Conservation (phyloP, 306 rosid genomes). For the Vigna angularis region DNA sequence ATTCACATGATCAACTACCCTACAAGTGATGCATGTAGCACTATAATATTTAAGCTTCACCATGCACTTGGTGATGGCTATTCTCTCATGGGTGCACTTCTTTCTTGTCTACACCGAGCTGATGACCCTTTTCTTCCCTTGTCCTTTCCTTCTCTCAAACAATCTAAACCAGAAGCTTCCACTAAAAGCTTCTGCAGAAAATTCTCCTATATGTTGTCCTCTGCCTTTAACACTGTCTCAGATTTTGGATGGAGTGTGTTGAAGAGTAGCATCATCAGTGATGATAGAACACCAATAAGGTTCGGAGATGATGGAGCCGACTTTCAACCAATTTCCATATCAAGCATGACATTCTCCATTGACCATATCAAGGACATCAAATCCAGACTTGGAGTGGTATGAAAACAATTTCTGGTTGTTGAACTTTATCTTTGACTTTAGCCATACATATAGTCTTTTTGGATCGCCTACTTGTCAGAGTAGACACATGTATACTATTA, state of each 20-base stretch:
- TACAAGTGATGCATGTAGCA: constrained; percentile 49
- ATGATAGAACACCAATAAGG: constrained; percentile 63
- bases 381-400: constrained; percentile 66
- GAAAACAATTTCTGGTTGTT: not conserved
- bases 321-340: constrained; percentile 46
- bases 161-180: constrained; percentile 4
- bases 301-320: constrained; percentile 48
- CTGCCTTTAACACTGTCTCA: constrained; percentile 38
- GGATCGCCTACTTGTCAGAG: constrained; percentile 8
- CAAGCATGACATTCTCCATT: constrained; percentile 52
- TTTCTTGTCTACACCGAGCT: constrained; percentile 60
- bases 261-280: constrained; percentile 54
- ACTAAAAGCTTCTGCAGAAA: not conserved
- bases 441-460: not conserved
- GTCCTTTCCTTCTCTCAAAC: constrained; percentile 55
- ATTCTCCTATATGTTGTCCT: constrained; percentile 37
- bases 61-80: constrained; percentile 80
- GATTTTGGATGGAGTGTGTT: constrained; percentile 58
- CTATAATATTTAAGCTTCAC: constrained; percentile 56
- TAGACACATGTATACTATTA: not conserved
- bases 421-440: not conserved
- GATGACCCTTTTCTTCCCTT: constrained; percentile 63
- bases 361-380: constrained; percentile 60
- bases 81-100: constrained; percentile 69
- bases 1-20: constrained; percentile 61